Evolutionary conservation across 1,284 basidiomycete genomes (phyloP), one percentile per base, ranked within the genome.

Genomic region (Tilletia walkeri): DNA sequence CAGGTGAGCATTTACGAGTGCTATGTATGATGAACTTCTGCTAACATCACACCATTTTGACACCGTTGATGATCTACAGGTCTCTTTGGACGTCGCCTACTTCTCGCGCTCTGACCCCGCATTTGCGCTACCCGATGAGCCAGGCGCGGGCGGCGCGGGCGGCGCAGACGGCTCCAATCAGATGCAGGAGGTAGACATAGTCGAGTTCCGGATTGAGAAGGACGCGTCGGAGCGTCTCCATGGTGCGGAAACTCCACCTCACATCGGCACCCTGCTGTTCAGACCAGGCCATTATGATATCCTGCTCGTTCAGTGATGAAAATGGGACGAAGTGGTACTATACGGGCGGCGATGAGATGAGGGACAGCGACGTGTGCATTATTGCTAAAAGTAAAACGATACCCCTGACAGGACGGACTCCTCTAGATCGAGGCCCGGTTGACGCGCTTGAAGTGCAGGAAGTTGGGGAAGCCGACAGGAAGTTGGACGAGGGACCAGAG

Each of bases 1-100:
- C 75, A 76, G 18, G 76, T 77, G 30, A 49, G 47, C 53, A 30
- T 20, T 20, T 66, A 30, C 14, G 30, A 34, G 9, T 66, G 41
- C 49, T 30, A 18, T 38, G 38, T n/a, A 39, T 65, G 65, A 34
- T 54, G 7, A 30, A 48, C 53, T n/a, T 34, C 18, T 53, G 50
- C 9, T 24, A 53, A 53, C 18, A 14, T 24, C 30, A 18, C 50
- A 18, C 30, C 50, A 53, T 53, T 7, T 4, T 7, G 16, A 67
- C 70, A 0, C 1, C 24, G 24, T 30, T 2, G 24, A 30, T 30
- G 75, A 72, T 0, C 77, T 80, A 50, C 75, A 76, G 24, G 75
- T 77, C 12, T 74, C 71, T 12, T 67, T 82, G 14, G 78, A 80
- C 69, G 78, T 82, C 1, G 77, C 77, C 16, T 82, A 80, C 67